phyloP scores from a whole-genome alignment of 192 early-diverging fungal species.

The Coemansia sp. region DNA sequence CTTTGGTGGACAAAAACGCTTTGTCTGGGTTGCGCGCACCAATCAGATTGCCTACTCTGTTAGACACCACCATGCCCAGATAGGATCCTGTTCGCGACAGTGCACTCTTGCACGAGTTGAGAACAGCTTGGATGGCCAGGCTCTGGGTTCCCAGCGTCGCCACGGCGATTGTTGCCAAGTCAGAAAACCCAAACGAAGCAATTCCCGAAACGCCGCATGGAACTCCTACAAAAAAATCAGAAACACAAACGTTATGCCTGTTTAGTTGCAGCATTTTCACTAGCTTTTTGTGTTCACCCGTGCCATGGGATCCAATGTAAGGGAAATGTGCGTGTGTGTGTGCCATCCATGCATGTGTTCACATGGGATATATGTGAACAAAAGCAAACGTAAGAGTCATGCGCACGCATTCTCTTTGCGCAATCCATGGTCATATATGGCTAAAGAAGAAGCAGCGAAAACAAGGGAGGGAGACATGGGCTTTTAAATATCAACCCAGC shows the following conservation, averaged over 20 bases:
- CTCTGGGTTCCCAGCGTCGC: constrained; percentile 71
- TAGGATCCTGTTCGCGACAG: constrained; percentile 71
- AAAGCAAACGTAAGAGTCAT: neutral
- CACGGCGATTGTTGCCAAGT: constrained; percentile 72
- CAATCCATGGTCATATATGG: neutral
- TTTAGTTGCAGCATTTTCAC: neutral
- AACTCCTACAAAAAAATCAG: constrained; percentile 20
- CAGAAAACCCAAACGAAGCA: constrained; percentile 59
- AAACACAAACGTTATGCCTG: neutral
- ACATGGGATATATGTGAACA: too few species aligned
- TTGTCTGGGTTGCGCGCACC: constrained; percentile 58
- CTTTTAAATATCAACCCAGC: too few species aligned
- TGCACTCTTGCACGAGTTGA: constrained; percentile 71
- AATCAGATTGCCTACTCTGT: constrained; percentile 77
- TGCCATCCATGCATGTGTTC: too few species aligned
- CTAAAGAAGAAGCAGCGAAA: neutral
- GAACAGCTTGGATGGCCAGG: constrained; percentile 81
- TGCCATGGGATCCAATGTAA: neutral
- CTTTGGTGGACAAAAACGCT: constrained; percentile 37
- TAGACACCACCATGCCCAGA: constrained; percentile 76
- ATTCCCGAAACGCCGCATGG: constrained; percentile 48
- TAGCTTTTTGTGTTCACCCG: neutral
- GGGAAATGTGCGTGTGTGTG: too few species aligned
- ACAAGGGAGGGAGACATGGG: neutral
- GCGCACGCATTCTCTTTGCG: neutral